Evolutionary conservation across 2,329 filamentous ascomycete genomes (phyloP).

Genomic region (Stachybotrys echinatus): DNA sequence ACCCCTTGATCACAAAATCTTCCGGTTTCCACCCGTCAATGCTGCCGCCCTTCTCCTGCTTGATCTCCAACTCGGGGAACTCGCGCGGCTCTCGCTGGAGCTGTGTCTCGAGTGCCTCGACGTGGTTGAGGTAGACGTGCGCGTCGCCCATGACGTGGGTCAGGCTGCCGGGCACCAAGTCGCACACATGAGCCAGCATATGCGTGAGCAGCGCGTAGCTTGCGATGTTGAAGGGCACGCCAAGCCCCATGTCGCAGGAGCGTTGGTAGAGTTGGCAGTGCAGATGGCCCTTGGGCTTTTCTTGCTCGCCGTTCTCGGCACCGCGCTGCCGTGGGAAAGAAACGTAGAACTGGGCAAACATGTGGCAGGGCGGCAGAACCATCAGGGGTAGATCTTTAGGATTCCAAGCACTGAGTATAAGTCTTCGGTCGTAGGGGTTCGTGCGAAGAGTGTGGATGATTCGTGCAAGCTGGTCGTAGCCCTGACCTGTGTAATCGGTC

Average conservation of each 20-base stretch:
- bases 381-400: conserved; percentile 79
- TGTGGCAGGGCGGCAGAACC: conserved; percentile 91
- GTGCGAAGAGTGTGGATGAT: conserved; percentile 81
- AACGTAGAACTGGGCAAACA: conserved; percentile 97
- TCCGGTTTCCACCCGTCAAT: conserved; percentile 89
- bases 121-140: conserved; percentile 92
- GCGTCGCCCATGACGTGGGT: conserved; percentile 97
- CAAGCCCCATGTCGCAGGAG: conserved; percentile 94
- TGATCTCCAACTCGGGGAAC: conserved; percentile 76
- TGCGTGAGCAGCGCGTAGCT: conserved; percentile 90
- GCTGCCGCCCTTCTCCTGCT: conserved; percentile 59
- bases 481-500: conserved; percentile 80
- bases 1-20: conserved; percentile 83
- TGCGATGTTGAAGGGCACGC: conserved; percentile 96
- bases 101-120: conserved; percentile 80
- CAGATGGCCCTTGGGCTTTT: conserved; percentile 59
- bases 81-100: conserved; percentile 71
- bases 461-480: conserved; percentile 88
- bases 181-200: conserved; percentile 86
- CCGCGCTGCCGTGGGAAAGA: conserved; percentile 52
- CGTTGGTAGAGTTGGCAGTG: conserved; percentile 91
- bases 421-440: conserved; percentile 82
- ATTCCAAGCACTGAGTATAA: conserved; percentile 94
- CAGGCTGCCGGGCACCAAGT: conserved; percentile 77
- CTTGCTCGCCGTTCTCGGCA: conserved; percentile 30